Evolutionary conservation across 257 asterid species (phyloP), one percentile per base, ranked within the genome.

Genomic region (Nicotiana otophora): DNA sequence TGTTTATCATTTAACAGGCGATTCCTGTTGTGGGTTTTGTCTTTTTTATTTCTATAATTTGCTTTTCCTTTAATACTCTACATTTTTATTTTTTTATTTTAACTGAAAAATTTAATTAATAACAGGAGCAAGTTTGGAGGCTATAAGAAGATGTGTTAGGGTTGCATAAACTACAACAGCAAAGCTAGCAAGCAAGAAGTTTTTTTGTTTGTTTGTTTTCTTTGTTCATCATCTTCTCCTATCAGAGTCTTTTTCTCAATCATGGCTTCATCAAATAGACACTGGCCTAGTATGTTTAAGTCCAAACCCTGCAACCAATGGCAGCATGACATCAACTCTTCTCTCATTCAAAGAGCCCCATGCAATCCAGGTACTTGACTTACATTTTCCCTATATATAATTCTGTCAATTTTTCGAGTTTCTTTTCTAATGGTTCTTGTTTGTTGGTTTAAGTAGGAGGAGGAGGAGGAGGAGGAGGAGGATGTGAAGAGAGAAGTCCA

Each of bases 401-500:
- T 42, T 42, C 51, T 9, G 51, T 42, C 51, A 42, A 0, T 9
- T 42, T 42, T 9, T 42, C 9, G 12, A 30, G 34, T 8, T 66
- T 66, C 39, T 30, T 20, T 66, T 2, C 39, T 31, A 26, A 23
- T 7, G 51, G 51, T 11, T 12, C 1, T 30, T 28, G 6, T 26
- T 66, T 66, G 8, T 66, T 28, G 33, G 51, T 42, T 42, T 42
- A 9, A 42, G 51, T 42, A 42, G 51, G 3, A 42, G 51, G 3
- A 42, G 51, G 9, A 65, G 74, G 36, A 26, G 74, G 20, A 2
- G 97, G 9, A 65, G 74, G 36, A 26, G 74, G 20, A 2, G 97
- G 90, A 12, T 82, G 89, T 30, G 98, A 95, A 62, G 98, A 94
- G 85, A 86, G 97, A 53, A 90, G 96, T 9, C 98, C 95, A 0